Conservation (phyloP, 2,329 filamentous ascomycete genomes). For the Colletotrichum sp. region DNA sequence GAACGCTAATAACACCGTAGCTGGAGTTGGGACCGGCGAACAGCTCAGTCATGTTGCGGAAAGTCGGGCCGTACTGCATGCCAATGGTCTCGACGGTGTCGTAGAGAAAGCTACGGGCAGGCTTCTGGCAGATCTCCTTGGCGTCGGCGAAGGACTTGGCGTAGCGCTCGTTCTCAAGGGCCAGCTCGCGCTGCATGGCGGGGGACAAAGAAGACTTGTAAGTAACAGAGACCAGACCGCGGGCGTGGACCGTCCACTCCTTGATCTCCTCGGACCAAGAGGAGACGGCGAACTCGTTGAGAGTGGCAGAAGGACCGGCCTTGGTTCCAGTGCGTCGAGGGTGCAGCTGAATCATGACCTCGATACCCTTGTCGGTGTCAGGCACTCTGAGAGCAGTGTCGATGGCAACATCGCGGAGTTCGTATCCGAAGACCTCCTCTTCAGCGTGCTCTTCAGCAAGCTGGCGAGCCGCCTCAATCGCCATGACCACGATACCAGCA, state of each 20-base stretch:
- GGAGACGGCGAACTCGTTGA: constrained; percentile 16
- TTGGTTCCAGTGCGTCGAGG: constrained; percentile 17
- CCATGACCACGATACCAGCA: constrained; percentile 36
- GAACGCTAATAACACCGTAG: constrained; percentile 1
- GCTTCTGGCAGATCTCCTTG: constrained; percentile 10
- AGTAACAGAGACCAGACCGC: constrained; percentile 16
- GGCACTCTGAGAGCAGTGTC: constrained; percentile 22
- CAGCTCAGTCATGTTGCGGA: constrained; percentile 20
- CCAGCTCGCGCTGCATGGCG: constrained; percentile 3
- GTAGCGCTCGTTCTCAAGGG: constrained; percentile 1
- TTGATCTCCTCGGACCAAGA: constrained; percentile 14
- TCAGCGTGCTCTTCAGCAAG: constrained; percentile 2
- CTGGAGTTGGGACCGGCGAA: neutral
- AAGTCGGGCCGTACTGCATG: constrained; percentile 21
- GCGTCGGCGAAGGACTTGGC: constrained; percentile 3
- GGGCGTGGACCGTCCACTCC: constrained; percentile 14
- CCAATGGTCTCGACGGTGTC: constrained; percentile 19
- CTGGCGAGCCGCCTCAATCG: constrained; percentile 22
- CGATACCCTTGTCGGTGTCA: constrained; percentile 22
- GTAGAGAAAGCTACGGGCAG: constrained; percentile 17
- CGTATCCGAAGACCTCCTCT: constrained; percentile 22
- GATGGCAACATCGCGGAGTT: constrained; percentile 25
- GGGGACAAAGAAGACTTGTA: constrained; percentile 7
- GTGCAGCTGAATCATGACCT: constrained; percentile 23
- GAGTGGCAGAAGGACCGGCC: neutral